phyloP scores from a whole-genome alignment of 2,329 filamentous ascomycete species.

The Torrubiellomyces zombiae region DNA sequence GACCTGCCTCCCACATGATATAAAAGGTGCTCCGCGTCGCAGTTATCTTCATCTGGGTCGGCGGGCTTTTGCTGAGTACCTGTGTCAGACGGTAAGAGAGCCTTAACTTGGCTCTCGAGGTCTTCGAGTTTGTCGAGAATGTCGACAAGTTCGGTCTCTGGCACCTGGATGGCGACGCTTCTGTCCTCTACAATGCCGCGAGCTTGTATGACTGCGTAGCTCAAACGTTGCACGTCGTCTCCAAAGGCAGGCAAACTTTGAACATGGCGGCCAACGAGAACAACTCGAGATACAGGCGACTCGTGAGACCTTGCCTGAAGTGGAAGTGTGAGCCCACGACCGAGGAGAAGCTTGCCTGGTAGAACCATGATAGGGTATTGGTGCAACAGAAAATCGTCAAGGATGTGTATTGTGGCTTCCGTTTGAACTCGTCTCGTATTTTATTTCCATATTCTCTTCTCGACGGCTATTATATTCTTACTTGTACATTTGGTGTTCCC shows the following conservation, averaged over 20 bases:
- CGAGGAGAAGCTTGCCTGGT: constrained; percentile 5
- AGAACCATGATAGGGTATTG: too few relatives aligned
- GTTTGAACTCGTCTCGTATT: too few relatives aligned
- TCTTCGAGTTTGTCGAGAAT: constrained; percentile 13
- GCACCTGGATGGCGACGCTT: constrained; percentile 10
- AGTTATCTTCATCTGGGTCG: constrained; percentile 3
- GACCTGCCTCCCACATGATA: constrained; percentile 5
- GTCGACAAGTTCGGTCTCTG: constrained; percentile 8
- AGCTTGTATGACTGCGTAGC: constrained; percentile 6
- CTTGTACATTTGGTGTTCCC: too few relatives aligned
- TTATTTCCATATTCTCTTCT: background rate
- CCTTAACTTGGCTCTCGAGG: constrained; percentile 12
- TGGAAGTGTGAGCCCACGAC: too few relatives aligned
- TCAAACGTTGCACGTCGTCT: constrained; percentile 4
- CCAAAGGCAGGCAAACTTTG: constrained; percentile 4
- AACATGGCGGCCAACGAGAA: background rate
- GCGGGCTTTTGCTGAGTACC: constrained; percentile 2
- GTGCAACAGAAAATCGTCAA: too few relatives aligned
- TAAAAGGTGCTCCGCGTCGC: constrained; percentile 6
- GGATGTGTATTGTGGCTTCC: too few relatives aligned
- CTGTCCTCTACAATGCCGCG: constrained; percentile 11
- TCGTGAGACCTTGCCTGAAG: background rate
- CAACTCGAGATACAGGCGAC: background rate
- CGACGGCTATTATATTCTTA: constrained; percentile 8
- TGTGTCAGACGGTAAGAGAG: constrained; percentile 11